Percentiles rank a stretch among this genome's conserved stretches.
phyloP scores from a whole-genome alignment of 2,329 filamentous ascomycete species.

The Emmonsia crescens region DNA sequence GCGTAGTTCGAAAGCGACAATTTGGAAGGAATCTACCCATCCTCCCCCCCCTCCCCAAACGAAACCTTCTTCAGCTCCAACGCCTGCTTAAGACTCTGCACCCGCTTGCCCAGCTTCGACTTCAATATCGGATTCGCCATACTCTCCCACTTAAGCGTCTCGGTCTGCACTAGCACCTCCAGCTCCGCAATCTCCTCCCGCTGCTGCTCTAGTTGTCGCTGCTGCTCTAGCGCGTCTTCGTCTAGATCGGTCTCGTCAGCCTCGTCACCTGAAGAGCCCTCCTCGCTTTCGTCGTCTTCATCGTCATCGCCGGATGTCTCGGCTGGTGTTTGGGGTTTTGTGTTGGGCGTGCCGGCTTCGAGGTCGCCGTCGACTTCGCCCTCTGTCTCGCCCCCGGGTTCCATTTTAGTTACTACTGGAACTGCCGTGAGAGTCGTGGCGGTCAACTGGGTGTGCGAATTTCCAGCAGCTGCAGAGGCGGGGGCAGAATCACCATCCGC shows the following conservation, averaged over 20 bases:
- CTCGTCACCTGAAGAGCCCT: conserved; percentile 28
- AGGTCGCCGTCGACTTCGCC: not conserved
- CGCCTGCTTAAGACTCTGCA: conserved; percentile 35
- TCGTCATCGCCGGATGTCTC: conserved; percentile 34
- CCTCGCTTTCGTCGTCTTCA: conserved; percentile 25
- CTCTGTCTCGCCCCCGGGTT: conserved; percentile 4
- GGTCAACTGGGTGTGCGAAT: conserved; percentile 5
- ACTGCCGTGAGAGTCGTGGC: conserved; percentile 1
- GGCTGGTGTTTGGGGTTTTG: conserved; percentile 18
- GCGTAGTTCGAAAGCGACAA: not conserved
- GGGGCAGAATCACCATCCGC: conserved; percentile 17
- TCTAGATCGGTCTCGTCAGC: conserved; percentile 29
- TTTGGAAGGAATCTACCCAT: not conserved
- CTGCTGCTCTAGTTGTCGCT: conserved; percentile 33
- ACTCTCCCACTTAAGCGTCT: conserved; percentile 31
- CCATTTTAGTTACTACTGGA: conserved; percentile 6
- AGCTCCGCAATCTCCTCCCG: conserved; percentile 36
- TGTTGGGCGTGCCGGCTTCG: conserved; percentile 22
- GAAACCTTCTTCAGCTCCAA: conserved; percentile 35
- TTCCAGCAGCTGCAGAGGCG: conserved; percentile 14
- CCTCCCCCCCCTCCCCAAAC: conserved; percentile 27
- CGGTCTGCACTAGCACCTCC: conserved; percentile 28
- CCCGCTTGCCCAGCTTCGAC: conserved; percentile 34
- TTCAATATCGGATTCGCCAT: conserved; percentile 32
- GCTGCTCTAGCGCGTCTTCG: conserved; percentile 34